A percentile compares a stretch with the other conserved stretches of the same genome.
Evolutionary conservation across 2,329 filamentous ascomycete species (phyloP).

Genomic region (Hypoxylon sp.): DNA sequence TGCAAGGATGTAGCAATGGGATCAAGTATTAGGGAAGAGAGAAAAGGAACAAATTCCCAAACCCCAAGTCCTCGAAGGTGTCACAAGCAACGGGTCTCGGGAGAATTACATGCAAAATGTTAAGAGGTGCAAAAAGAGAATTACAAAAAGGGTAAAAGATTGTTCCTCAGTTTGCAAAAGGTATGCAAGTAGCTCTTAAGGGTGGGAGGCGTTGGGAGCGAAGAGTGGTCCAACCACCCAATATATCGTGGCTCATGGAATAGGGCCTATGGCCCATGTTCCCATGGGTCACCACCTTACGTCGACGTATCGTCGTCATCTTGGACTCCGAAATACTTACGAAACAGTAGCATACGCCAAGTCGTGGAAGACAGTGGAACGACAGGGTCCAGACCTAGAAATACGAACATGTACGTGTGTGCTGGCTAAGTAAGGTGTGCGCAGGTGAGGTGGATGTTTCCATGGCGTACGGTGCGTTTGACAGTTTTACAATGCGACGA

Average conservation of each 20-base stretch:
- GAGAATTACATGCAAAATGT: conserved; percentile 24
- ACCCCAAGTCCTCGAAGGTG: conserved; percentile 16
- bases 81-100: conserved; percentile 21
- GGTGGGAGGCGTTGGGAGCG: conserved; percentile 14
- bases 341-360: conserved; percentile 13
- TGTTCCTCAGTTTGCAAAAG: conserved; percentile 29
- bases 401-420: conserved; percentile 37
- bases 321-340: conserved; percentile 8
- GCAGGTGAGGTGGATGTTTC: conserved; percentile 26
- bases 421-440: conserved; percentile 31
- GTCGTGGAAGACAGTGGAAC: conserved; percentile 24
- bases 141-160: conserved; percentile 37
- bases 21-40: conserved; percentile 15
- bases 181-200: conserved; percentile 40
- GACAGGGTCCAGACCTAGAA: conserved; percentile 30
- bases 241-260: conserved; percentile 43
- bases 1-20: conserved; percentile 28
- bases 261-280: too few species aligned
- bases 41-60: conserved; percentile 22
- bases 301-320: conserved; percentile 43
- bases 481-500: conserved; percentile 14
- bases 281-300: conserved; percentile 23
- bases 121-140: conserved; percentile 16
- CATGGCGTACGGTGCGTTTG: conserved; percentile 17
- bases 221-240: conserved; percentile 48